Conservation (phyloP, 768 basidiomycete genomes). For the Obba rivulosa region DNA sequence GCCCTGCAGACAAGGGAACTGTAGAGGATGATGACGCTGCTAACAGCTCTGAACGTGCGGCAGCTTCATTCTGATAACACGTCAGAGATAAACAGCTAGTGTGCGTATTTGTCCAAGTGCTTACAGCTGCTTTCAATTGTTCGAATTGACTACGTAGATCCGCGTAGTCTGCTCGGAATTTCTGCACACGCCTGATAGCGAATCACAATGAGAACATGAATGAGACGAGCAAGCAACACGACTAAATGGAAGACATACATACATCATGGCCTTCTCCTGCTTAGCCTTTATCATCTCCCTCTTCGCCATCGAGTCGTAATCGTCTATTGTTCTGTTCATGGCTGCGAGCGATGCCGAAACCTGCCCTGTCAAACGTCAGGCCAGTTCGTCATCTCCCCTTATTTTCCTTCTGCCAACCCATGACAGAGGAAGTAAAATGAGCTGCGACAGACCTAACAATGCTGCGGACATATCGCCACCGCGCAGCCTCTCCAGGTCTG, state of each 20-base stretch:
- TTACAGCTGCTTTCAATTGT: slow-evolving; percentile 56
- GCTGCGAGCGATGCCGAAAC: slow-evolving; percentile 96
- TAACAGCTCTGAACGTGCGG: slow-evolving; percentile 63
- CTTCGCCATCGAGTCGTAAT: slow-evolving; percentile 95
- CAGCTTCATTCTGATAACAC: slow-evolving; percentile 47
- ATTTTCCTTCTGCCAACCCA: background rate
- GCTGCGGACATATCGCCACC: slow-evolving; percentile 78
- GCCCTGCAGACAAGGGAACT: slow-evolving; percentile 33
- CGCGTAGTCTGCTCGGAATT: slow-evolving; percentile 82
- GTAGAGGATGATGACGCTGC: slow-evolving; percentile 35
- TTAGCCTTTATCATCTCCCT: slow-evolving; percentile 95
- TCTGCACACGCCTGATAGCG: slow-evolving; percentile 74
- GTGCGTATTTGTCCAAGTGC: slow-evolving; percentile 17
- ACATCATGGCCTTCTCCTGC: slow-evolving; percentile 95
- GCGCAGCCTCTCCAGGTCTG: slow-evolving; percentile 79
- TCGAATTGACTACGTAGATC: slow-evolving; percentile 86
- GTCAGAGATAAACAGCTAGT: background rate
- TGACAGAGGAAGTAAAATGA: slow-evolving; percentile 1
- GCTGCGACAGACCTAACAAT: slow-evolving; percentile 62
- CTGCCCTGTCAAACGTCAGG: slow-evolving; percentile 62
- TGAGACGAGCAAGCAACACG: background rate
- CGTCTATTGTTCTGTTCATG: slow-evolving; percentile 90
- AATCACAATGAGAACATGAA: background rate
- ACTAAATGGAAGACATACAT: slow-evolving; percentile 19
- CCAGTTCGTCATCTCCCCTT: background rate